Conservation (phyloP, 2,329 filamentous ascomycete genomes). For the Byssochlamys sp. region DNA sequence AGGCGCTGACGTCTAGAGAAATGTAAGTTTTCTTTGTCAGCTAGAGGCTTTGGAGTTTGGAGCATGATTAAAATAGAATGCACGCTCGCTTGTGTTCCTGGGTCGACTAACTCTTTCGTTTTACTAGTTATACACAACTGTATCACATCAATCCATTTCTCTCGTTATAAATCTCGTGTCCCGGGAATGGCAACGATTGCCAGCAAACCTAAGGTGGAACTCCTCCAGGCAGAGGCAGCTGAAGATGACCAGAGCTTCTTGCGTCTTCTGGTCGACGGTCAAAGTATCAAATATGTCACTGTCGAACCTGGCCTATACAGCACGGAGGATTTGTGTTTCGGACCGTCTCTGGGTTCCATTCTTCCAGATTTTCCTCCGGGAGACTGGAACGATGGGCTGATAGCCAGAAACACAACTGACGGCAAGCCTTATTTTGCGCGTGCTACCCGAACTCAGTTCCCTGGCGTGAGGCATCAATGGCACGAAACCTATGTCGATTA, state of each 20-base stretch:
- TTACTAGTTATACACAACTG: no score
- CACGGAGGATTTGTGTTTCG: slow-evolving; percentile 21
- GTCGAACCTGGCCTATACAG: slow-evolving; percentile 16
- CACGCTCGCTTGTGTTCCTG: no score
- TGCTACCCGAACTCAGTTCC: slow-evolving; percentile 11
- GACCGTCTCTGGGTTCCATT: slow-evolving; percentile 14
- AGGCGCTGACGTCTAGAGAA: no score
- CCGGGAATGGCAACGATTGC: no score
- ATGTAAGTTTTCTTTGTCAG: no score
- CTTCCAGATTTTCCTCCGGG: slow-evolving; percentile 15
- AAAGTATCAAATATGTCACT: slow-evolving; percentile 20
- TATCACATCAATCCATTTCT: no score
- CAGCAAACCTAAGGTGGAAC: slow-evolving; percentile 9
- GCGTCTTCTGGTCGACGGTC: slow-evolving; percentile 14
- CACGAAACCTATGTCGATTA: slow-evolving; percentile 16
- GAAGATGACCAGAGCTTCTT: slow-evolving; percentile 20
- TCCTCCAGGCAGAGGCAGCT: slow-evolving; percentile 20
- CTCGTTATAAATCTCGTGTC: no score
- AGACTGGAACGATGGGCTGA: slow-evolving; percentile 23
- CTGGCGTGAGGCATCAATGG: slow-evolving; percentile 13
- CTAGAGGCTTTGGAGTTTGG: no score
- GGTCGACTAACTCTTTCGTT: no score
- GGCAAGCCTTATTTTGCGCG: slow-evolving; percentile 14
- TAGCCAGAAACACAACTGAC: slow-evolving; percentile 9
- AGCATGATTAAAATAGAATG: no score